Conservation (phyloP, 129 eudicot genomes). For the Saussurea involucrata region DNA sequence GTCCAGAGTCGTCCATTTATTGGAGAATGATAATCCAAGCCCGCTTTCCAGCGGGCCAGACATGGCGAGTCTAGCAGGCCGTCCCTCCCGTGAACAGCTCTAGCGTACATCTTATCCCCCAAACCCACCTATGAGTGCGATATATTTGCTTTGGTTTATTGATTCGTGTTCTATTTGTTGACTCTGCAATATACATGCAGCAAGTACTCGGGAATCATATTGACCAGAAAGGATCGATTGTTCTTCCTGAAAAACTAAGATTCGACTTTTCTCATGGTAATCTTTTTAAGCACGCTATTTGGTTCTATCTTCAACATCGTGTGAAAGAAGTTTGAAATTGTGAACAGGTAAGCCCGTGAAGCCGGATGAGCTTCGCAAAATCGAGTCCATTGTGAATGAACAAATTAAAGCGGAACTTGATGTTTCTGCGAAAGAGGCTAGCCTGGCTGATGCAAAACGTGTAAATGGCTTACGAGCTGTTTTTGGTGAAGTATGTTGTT, state of each 20-base stretch:
- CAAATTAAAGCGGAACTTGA: constrained; percentile 81
- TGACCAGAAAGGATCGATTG: constrained; percentile 97
- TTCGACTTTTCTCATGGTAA: constrained; percentile 92
- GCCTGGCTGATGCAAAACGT: constrained; percentile 72
- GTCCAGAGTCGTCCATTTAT: too few species aligned
- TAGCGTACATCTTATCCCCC: too few species aligned
- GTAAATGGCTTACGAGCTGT: constrained; percentile 85
- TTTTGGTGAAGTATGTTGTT: constrained; percentile 75
- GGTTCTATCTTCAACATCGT: neutral
- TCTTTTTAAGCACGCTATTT: neutral
- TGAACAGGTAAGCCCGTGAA: constrained; percentile 84
- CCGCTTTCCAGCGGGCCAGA: too few species aligned
- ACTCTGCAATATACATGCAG: constrained; percentile 43
- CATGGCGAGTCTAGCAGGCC: too few species aligned
- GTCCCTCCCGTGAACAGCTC: too few species aligned
- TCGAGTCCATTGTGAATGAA: constrained; percentile 82
- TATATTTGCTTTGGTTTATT: too few species aligned
- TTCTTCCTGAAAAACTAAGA: constrained; percentile 94
- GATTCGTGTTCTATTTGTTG: neutral
- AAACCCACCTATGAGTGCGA: too few species aligned
- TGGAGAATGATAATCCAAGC: too few species aligned
- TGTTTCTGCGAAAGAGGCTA: constrained; percentile 83
- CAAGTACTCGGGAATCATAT: constrained; percentile 92
- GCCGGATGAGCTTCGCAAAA: constrained; percentile 68
- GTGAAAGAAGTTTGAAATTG: neutral